Percentiles rank a stretch among this genome's conserved stretches.
Evolutionary conservation across 1,284 basidiomycete genomes (phyloP).

Genomic region (Inonotus obliquus): DNA sequence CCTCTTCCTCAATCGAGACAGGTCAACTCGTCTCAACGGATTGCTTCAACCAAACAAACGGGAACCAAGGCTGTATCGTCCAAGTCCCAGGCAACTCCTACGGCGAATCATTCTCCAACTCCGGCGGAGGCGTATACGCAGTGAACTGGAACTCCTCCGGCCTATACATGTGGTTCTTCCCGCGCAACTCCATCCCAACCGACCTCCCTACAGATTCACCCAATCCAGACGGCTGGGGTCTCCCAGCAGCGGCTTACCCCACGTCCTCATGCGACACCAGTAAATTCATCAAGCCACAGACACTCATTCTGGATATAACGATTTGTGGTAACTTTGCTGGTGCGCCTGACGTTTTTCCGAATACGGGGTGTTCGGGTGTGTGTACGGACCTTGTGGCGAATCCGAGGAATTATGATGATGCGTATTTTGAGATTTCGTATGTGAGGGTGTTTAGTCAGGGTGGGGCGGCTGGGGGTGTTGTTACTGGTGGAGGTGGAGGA

Average conservation of each 20-base stretch:
- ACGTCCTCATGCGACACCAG: slow-evolving; percentile 8
- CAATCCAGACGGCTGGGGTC: slow-evolving; percentile 17
- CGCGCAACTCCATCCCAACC: slow-evolving; percentile 17
- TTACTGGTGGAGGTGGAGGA: not conserved
- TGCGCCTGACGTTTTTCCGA: slow-evolving; percentile 14
- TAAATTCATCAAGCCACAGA: slow-evolving; percentile 18
- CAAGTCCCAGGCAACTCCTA: slow-evolving; percentile 32
- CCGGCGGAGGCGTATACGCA: slow-evolving; percentile 40
- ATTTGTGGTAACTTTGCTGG: slow-evolving; percentile 23
- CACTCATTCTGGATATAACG: slow-evolving; percentile 20
- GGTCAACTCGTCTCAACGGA: slow-evolving; percentile 20
- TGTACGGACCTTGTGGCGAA: slow-evolving; percentile 16
- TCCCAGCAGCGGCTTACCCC: slow-evolving; percentile 16
- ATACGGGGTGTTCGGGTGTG: slow-evolving; percentile 13
- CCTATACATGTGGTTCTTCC: slow-evolving; percentile 41
- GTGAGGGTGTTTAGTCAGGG: slow-evolving; percentile 1
- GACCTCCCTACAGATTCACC: slow-evolving; percentile 14
- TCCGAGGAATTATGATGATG: slow-evolving; percentile 15
- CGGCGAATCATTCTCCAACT: slow-evolving; percentile 35
- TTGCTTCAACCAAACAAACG: slow-evolving; percentile 30
- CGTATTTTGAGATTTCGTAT: slow-evolving; percentile 20
- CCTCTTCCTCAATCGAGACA: slow-evolving; percentile 10
- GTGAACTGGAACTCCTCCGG: slow-evolving; percentile 39
- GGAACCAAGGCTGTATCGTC: slow-evolving; percentile 41
- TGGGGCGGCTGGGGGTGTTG: not conserved